Evolutionary conservation across 495 filamentous ascomycete genomes (phyloP), one percentile per base, ranked within the genome.

Genomic region (Lentithecium fluviatile): DNA sequence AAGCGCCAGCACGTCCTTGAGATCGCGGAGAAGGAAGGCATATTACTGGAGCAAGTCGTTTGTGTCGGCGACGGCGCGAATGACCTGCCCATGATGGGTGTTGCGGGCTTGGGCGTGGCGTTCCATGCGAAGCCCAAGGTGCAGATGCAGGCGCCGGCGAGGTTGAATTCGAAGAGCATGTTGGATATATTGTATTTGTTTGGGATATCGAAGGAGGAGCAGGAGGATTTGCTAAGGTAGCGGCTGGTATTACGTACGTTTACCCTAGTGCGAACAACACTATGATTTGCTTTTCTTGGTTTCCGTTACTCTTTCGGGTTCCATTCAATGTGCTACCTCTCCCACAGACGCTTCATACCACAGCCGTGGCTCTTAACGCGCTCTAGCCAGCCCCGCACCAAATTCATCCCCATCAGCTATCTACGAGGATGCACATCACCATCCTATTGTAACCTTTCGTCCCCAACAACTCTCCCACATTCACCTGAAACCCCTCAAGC

Each of bases 61-160:
- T 88, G 90, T 10, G 86, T 97, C 0, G 94, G 94, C 12, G 94
- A 98, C 68, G 94, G 94, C 23, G 92, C 94, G 38, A 98, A 98
- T 68, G 94, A 98, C 68, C 77, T 98, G 37, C 79, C 88, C 42
- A 98, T 98, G 94, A 89, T 98, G 75, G 79, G 82, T 25, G 84
- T 84, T 48, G 93, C 94, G 17, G 94, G 93, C 5, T 74, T 97
- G 56, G 94, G 94, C 5, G 85, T 97, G 38, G 94, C 94, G 13
- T 96, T 91, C 82, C 89, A 91, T 72, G 94, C 94, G 23, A 98
- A 98, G 78, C 87, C 87, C 51, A 84, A 83, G 64, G 94, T 98
- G 56, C 94, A 98, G 77, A 81, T 87, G 70, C 85, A 89, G 46
- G 93, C 94, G 1, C 85, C 85, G 6, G 86, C 88, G 25, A 80